Evolutionary conservation across 2,329 filamentous ascomycete species (phyloP), one percentile per base, ranked within the genome.

Genomic region (Hypoxylon sp.): DNA sequence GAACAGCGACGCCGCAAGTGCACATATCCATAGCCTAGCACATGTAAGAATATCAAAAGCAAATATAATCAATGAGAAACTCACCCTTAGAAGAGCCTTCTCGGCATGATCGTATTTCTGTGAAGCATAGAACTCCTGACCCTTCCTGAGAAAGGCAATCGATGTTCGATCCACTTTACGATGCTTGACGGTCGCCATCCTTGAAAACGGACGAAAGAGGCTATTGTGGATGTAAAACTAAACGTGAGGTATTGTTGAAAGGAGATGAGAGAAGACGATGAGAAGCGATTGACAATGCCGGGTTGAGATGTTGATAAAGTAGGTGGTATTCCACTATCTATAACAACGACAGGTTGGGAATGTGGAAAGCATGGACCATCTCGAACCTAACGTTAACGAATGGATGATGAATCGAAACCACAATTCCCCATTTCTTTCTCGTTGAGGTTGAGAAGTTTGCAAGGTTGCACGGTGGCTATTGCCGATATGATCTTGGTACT

Each of bases 21-120:
- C 75, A 76, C 17, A 59, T 45, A 30, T 68, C 64, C 13, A 71
- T 68, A 19, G 69, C 58, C 73, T 74, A 38, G 25, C 7, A 43
- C 43, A 58, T 11, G 52, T 55, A 38, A 66, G 51, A n/a, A 13
- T 9, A 2, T 59, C 21, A 19, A 7, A 19, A 21, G 25, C 46
- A 25, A 25, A 25, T 23, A 11, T 17, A 23, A 14, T 28, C 3
- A 19, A 48, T 6, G 48, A 34, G n/a, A 5, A 45, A 55, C 55
- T 36, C 19, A 63, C 68, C 46, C 49, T 55, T 1, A 48, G n/a
- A n/a, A 65, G 57, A 2, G 23, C 32, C 41, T 38, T 57, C n/a
- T 55, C 52, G 1, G 68, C 68, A 19, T 34, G 19, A 11, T 45
- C 41, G 13, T 68, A 68, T 9, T 67, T 11, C 3, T 38, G 11